Conservation (phyloP, 139 green algal species). For the Haematococcus sp. region DNA sequence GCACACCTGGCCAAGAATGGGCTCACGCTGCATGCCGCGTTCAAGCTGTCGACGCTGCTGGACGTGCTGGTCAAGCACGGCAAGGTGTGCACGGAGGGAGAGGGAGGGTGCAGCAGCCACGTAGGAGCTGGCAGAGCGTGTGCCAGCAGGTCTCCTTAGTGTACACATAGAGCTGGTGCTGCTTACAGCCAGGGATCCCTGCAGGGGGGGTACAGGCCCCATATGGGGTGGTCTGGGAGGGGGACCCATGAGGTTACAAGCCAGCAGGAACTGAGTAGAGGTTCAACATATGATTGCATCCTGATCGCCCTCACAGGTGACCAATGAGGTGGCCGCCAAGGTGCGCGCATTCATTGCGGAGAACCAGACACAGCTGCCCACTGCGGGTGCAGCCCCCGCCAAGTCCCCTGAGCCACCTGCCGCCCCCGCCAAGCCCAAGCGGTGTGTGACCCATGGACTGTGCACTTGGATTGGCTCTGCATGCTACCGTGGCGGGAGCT, state of each 20-base stretch:
- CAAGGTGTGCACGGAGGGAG: conserved; percentile 1
- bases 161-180: neutral
- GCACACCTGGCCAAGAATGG: conserved; percentile 66
- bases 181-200: no score
- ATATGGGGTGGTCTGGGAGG: no score
- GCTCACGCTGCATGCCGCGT: conserved; percentile 81
- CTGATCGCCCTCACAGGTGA: conserved; percentile 39
- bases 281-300: no score
- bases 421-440: conserved; percentile 38
- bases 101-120: no score
- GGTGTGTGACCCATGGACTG: conserved; percentile 23
- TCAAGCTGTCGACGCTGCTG: conserved; percentile 70
- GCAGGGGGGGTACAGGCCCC: no score
- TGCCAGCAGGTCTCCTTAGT: neutral
- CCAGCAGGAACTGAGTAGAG: no score
- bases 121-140: no score
- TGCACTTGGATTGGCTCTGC: neutral
- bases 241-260: no score
- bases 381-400: conserved; percentile 18
- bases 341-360: conserved; percentile 80
- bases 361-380: conserved; percentile 84
- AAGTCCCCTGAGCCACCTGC: conserved; percentile 10
- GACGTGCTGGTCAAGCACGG: conserved; percentile 34
- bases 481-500: neutral
- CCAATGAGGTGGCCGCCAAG: conserved; percentile 45